Percentiles rank a stretch among this genome's conserved stretches.
Conservation (phyloP, 2,329 filamentous ascomycete species). For the Lasiodiplodia citricola region DNA sequence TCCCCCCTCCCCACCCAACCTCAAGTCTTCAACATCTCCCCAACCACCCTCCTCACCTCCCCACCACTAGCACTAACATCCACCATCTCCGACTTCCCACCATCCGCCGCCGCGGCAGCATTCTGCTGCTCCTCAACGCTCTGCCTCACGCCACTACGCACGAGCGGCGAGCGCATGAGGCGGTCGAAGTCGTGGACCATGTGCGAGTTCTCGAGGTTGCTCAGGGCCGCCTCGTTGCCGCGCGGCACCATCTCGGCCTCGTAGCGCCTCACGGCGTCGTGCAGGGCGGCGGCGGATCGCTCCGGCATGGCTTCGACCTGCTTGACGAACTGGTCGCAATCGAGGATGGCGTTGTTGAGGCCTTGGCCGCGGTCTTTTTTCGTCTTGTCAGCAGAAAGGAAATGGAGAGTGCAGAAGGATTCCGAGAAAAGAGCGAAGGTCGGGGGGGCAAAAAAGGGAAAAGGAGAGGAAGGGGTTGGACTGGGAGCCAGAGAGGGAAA, state of each 20-base stretch:
- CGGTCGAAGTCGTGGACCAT: constrained; percentile 46
- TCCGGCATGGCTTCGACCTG: constrained; percentile 29
- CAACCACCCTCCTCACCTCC: not conserved
- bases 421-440: too few relatives aligned
- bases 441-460: too few relatives aligned
- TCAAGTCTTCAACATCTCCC: not conserved
- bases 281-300: constrained; percentile 8
- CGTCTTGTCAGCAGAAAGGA: not conserved
- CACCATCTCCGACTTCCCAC: not conserved
- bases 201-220: constrained; percentile 40
- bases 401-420: too few relatives aligned
- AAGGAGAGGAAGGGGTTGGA: too few relatives aligned
- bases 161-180: constrained; percentile 41
- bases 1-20: too few relatives aligned
- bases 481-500: not conserved
- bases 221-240: constrained; percentile 40
- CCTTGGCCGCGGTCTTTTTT: constrained; percentile 51
- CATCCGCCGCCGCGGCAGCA: not conserved
- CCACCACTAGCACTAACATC: not conserved
- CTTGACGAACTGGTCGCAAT: constrained; percentile 47
- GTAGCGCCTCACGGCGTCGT: constrained; percentile 29
- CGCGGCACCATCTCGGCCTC: constrained; percentile 52
- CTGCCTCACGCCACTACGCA: constrained; percentile 39
- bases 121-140: not conserved
- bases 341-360: constrained; percentile 55